phyloP scores from a whole-genome alignment of 345 rosid genomes.

The Physaria fendleri region DNA sequence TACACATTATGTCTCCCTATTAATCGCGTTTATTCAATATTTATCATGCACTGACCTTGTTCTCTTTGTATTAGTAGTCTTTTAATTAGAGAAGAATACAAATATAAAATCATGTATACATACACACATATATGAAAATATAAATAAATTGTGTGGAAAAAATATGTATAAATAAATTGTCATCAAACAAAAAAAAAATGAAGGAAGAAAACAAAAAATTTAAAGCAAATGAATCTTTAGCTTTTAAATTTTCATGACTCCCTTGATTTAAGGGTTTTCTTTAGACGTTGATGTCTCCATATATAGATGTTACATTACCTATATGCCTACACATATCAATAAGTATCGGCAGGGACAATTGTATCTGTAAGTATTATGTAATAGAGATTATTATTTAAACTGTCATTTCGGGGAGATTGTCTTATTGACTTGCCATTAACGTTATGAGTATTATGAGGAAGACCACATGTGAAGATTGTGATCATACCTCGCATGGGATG shows the following conservation, averaged over 20 bases:
- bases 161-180: not conserved
- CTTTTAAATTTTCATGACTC: not conserved
- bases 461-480: too few relatives aligned
- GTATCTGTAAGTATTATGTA: not conserved
- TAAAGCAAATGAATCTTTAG: constrained; percentile 23
- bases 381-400: too few relatives aligned
- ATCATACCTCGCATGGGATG: too few relatives aligned
- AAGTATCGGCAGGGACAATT: not conserved
- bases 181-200: not conserved
- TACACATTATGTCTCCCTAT: not conserved
- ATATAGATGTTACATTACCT: not conserved
- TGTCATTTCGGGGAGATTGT: too few relatives aligned
- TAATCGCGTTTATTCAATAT: not conserved
- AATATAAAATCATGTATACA: not conserved
- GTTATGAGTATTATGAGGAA: too few relatives aligned
- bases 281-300: too few relatives aligned
- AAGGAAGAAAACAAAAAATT: not conserved
- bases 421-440: too few relatives aligned
- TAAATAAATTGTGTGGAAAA: not conserved
- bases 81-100: not conserved
- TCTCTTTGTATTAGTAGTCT: not conserved
- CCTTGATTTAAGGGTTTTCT: constrained; percentile 21
- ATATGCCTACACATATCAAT: constrained; percentile 3
- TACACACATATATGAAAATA: not conserved
- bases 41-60: not conserved